phyloP scores from a whole-genome alignment of 176 grass and related monocot species.

The Carex pumila region DNA sequence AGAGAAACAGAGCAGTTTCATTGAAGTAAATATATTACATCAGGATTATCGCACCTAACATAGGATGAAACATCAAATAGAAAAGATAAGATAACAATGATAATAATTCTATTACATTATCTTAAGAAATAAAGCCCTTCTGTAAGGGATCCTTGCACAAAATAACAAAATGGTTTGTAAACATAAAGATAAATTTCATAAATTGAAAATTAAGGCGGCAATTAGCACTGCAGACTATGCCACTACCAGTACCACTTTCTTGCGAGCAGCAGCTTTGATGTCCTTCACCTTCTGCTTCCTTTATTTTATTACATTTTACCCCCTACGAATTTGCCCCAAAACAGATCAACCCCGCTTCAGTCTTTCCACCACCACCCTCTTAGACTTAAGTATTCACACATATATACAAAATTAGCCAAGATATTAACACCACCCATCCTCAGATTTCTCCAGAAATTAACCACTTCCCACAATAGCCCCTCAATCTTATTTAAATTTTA shows the following conservation, averaged over 20 bases:
- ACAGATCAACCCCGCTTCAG: conserved; percentile 48
- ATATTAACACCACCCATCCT: conserved; percentile 16
- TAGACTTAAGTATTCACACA: conserved; percentile 16
- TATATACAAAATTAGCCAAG: conserved; percentile 32
- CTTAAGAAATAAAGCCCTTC: conserved; percentile 18
- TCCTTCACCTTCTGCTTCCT: background rate
- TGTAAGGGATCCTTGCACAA: background rate
- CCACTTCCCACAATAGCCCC: conserved; percentile 17
- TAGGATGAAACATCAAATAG: background rate
- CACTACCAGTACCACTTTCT: background rate
- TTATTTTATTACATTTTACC: conserved; percentile 1
- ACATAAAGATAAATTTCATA: conserved; percentile 25
- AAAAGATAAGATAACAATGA: conserved; percentile 8
- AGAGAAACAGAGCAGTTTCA: background rate
- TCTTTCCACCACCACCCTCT: conserved; percentile 14
- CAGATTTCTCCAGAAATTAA: conserved; percentile 20
- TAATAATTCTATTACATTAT: conserved; percentile 22
- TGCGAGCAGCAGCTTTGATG: conserved; percentile 12
- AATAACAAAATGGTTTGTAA: conserved; percentile 27
- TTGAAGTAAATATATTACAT: conserved; percentile 18
- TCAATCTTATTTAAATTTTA: background rate
- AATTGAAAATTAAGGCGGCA: conserved; percentile 19
- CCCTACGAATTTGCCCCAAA: conserved; percentile 46
- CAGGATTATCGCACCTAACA: background rate
- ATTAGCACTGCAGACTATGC: conserved; percentile 15